phyloP scores from a whole-genome alignment of 495 filamentous ascomycete species.

The Cercophora sp. region DNA sequence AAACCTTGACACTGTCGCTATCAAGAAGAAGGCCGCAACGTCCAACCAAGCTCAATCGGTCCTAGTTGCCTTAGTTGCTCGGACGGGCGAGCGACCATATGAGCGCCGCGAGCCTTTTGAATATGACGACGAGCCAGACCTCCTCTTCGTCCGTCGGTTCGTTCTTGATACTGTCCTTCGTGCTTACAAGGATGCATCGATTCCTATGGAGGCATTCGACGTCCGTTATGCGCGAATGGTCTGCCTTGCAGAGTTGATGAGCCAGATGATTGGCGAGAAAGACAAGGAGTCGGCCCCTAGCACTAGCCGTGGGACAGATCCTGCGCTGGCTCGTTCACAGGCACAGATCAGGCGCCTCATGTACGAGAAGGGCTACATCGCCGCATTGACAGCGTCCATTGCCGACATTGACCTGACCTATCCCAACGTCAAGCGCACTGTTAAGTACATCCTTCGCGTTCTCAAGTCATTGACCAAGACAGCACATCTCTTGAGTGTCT shows the following conservation, averaged over 20 bases:
- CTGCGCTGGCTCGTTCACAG: conserved; percentile 43
- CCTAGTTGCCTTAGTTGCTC: conserved; percentile 79
- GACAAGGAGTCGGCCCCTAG: conserved; percentile 48
- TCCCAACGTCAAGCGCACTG: conserved; percentile 83
- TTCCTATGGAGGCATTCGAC: conserved; percentile 77
- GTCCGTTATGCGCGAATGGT: conserved; percentile 81
- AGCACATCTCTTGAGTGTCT: conserved; percentile 79
- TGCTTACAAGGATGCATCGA: conserved; percentile 84
- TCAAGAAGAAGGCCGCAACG: conserved; percentile 80
- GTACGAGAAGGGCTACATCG: conserved; percentile 96
- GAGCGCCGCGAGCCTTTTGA: conserved; percentile 53
- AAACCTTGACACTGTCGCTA: conserved; percentile 65
- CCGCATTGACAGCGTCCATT: conserved; percentile 81
- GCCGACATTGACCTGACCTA: conserved; percentile 95
- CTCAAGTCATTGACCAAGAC: conserved; percentile 82
- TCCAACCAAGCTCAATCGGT: conserved; percentile 80
- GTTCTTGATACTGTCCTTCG: conserved; percentile 89
- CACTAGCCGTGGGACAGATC: conserved; percentile 38
- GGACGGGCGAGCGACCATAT: conserved; percentile 72
- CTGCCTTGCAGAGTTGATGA: conserved; percentile 83
- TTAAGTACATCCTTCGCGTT: conserved; percentile 93
- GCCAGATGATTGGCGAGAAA: conserved; percentile 80
- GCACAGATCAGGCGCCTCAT: conserved; percentile 86
- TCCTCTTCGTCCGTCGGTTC: conserved; percentile 89
- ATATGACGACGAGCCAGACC: conserved; percentile 76